Conservation (phyloP, 2,329 filamentous ascomycete species). For the Claviceps arundinis region DNA sequence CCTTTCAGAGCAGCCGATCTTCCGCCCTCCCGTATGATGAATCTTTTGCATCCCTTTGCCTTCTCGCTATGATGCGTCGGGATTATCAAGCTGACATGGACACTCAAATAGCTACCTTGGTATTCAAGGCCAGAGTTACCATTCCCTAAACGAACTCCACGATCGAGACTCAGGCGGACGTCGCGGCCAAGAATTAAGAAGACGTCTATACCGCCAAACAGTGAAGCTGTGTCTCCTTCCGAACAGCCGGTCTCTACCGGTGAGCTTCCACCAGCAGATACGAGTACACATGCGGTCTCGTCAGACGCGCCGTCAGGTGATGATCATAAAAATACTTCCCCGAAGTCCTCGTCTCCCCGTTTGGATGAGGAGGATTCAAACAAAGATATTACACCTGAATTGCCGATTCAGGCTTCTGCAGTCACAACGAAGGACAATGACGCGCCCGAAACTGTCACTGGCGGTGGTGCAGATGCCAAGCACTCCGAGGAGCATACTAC, state of each 20-base stretch:
- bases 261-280: constrained; percentile 8
- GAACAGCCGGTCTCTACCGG: constrained; percentile 23
- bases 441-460: not conserved
- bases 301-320: constrained; percentile 5
- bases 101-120: constrained; percentile 40
- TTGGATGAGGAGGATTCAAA: not conserved
- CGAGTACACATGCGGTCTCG: not conserved
- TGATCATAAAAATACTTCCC: not conserved
- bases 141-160: constrained; percentile 31
- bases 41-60: not conserved
- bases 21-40: constrained; percentile 37
- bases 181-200: constrained; percentile 27
- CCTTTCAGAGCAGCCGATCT: constrained; percentile 18
- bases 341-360: not conserved
- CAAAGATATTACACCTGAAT: not conserved
- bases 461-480: constrained; percentile 10
- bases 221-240: constrained; percentile 29
- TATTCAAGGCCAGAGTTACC: constrained; percentile 34
- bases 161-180: constrained; percentile 25
- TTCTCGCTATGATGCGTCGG: not conserved
- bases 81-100: not conserved
- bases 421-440: not conserved
- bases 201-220: constrained; percentile 24
- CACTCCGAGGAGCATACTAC: constrained; percentile 12
- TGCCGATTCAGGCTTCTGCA: not conserved